phyloP scores from a whole-genome alignment of 306 rosid genomes.

The Acacia acuminata region DNA sequence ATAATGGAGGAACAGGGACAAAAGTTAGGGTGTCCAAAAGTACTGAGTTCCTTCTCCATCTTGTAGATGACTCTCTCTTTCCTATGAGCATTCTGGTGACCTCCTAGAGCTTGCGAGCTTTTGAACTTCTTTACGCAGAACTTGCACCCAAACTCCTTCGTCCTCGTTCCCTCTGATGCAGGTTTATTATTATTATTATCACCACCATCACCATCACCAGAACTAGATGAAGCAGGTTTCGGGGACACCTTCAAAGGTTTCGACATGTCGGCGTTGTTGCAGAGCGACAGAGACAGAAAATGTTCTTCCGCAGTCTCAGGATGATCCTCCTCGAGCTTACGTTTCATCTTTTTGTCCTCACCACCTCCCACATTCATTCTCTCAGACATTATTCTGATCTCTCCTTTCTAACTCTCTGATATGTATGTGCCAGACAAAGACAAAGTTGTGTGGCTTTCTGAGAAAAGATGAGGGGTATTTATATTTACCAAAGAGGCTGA shows the following conservation, averaged over 20 bases:
- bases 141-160: background rate
- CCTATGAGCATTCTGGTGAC: constrained; percentile 13
- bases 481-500: background rate
- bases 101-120: constrained; percentile 9
- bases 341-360: constrained; percentile 1
- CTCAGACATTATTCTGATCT: background rate
- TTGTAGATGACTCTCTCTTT: background rate
- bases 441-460: background rate
- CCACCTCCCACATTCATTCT: background rate
- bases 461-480: constrained; percentile 2
- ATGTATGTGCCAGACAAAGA: background rate
- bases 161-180: no score
- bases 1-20: background rate
- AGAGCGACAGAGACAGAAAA: background rate
- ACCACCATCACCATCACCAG: background rate
- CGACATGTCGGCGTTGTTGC: background rate
- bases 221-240: background rate
- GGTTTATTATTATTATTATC: background rate
- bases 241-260: background rate
- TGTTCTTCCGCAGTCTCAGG: background rate
- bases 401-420: background rate
- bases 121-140: background rate
- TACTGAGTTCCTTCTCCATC: background rate
- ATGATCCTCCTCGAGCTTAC: background rate
- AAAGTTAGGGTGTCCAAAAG: background rate